Conservation (phyloP, 140 eudicot species). For the Cichorium intybus region DNA sequence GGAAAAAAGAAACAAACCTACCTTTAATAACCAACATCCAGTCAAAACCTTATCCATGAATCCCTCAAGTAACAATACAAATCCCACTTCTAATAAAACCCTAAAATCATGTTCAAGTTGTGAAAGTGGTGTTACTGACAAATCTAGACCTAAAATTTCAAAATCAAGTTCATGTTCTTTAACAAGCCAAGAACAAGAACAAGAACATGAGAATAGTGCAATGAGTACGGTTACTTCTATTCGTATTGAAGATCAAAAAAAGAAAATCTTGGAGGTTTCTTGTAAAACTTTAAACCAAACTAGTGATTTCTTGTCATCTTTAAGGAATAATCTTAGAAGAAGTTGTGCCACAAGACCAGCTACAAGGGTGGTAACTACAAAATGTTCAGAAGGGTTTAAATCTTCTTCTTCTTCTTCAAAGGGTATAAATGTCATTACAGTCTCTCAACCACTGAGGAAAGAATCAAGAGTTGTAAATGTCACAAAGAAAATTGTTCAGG, state of each 20-base stretch:
- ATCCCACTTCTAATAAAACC: constrained; percentile 2
- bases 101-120: constrained; percentile 22
- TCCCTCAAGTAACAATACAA: constrained; percentile 20
- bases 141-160: constrained; percentile 7
- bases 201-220: constrained; percentile 26
- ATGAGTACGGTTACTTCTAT: constrained; percentile 47
- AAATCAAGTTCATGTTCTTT: constrained; percentile 19
- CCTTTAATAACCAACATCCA: constrained; percentile 33
- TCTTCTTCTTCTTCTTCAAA: constrained; percentile 47
- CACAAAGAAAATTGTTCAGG: too few relatives aligned
- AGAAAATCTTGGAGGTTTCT: constrained; percentile 30
- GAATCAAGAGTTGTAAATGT: constrained; percentile 4
- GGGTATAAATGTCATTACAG: constrained; percentile 15
- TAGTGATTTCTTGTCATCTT: constrained; percentile 38
- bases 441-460: constrained; percentile 18
- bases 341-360: constrained; percentile 69
- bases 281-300: constrained; percentile 26
- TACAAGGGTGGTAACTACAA: constrained; percentile 40
- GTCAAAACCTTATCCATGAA: constrained; percentile 33
- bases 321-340: constrained; percentile 47
- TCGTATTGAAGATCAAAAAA: constrained; percentile 18
- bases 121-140: constrained; percentile 27
- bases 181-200: constrained; percentile 13
- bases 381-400: constrained; percentile 45
- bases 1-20: constrained; percentile 29